These are phyloP conservation scores for Leishmania martiniquensis DNA, from an alignment of 208 protist species.

Conservation along the genomic window DNA sequence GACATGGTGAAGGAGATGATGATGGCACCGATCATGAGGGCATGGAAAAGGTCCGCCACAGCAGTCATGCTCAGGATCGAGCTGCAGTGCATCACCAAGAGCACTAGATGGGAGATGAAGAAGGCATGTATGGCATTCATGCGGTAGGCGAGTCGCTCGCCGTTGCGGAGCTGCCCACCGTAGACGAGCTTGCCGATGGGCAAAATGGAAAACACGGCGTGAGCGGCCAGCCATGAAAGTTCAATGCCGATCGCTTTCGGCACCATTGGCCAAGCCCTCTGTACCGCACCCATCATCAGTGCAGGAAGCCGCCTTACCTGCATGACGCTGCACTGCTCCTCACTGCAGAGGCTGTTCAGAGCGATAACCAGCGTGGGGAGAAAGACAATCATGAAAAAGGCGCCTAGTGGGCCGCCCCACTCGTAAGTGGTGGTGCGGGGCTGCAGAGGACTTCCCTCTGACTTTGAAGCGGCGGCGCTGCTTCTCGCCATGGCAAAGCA, in stretches of 20 bases:
- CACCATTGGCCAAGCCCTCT: conserved; percentile 40
- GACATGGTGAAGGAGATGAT: conserved; percentile 75
- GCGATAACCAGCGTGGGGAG: conserved; percentile 64
- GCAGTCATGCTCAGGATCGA: conserved; percentile 45
- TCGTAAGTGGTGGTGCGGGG: conserved; percentile 66
- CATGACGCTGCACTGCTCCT: conserved; percentile 34
- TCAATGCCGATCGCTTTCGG: conserved; percentile 59
- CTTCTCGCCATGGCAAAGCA: conserved; percentile 19
- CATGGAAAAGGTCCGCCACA: conserved; percentile 62
- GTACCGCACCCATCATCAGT: conserved; percentile 21
- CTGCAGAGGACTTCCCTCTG: conserved; percentile 41
- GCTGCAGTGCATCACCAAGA: conserved; percentile 50
- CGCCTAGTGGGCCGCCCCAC: conserved; percentile 80
- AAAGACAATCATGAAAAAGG: conserved; percentile 48
- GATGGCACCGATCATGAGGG: conserved; percentile 77
- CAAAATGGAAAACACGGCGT: conserved; percentile 70
- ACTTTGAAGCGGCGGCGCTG: neutral
- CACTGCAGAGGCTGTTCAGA: conserved; percentile 64
- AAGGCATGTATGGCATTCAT: conserved; percentile 88
- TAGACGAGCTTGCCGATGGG: conserved; percentile 71
- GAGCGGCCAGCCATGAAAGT: conserved; percentile 61
- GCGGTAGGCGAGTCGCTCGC: conserved; percentile 68
- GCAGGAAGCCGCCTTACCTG: conserved; percentile 22
- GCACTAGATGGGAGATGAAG: conserved; percentile 51
- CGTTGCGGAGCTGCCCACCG: conserved; percentile 66